Base-by-base conservation (phyloP, 2,329 filamentous ascomycete genomes). In the Harringtonia lauricola region DNA sequence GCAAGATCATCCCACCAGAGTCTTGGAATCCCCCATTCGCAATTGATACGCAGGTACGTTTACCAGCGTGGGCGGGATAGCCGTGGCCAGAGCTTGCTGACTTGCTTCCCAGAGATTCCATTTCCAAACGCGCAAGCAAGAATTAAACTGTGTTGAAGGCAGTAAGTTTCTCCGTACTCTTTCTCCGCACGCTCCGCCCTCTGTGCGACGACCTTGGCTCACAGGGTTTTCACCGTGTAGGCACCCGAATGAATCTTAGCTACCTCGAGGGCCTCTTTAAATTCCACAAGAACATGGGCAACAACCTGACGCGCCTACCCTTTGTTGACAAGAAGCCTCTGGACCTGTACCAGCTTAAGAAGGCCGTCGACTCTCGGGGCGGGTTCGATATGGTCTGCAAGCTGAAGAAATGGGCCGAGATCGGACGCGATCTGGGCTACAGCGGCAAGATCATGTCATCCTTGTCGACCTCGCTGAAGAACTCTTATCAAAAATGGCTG, bases 391-490 rank as follows among this genome's bases (percentile, higher is more conserved):
- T 86, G 57, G 92, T 98, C 36, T 98, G 92, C 72, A 95, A 95
- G 64, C 74, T 83, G 44, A 98, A 98, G 66, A 96, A 96, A 67
- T 98, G 92, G 92, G 92, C 92, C 15, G 92, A 98, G 62, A 96
- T 98, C 54, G 92, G 92, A 29, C 81, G 92, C 56, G 92, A 96
- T 59, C 68, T 98, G 39, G 92, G 92, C 43, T 98, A 98, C 64
- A 96, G 90, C 58, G 92, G 92, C 59, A 98, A 98, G 68, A 98
- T 98, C 50, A 98, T 98, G 92, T 96, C 90, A 3, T 96, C 92
- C 9, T 68, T 98, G 38, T 98, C 92, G 7, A 98, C 92, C 0
- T 96, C 92, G 6, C 74, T 98, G 35, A 98, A 96, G 62, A 98
- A 98, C 62, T 96, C 92, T 0, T 98, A 94, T 55, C 88, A 95